phyloP scores from a whole-genome alignment of 495 filamentous ascomycete genomes.

The Penicillium desertorum region DNA sequence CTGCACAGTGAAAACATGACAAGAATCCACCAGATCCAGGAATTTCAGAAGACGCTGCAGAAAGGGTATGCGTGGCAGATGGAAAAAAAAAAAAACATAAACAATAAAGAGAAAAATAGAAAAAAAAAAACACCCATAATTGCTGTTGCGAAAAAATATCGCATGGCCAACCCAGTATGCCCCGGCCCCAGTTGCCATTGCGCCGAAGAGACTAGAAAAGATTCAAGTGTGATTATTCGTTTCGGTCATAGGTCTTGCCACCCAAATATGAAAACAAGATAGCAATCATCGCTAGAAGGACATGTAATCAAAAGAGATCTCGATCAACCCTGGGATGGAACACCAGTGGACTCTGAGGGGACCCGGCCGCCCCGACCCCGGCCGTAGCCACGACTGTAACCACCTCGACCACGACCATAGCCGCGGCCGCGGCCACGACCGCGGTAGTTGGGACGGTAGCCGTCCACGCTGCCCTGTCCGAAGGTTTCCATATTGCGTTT shows the following conservation, averaged over 20 bases:
- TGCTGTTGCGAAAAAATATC: constrained; percentile 20
- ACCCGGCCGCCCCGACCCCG: constrained; percentile 43
- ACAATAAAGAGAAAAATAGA: constrained; percentile 16
- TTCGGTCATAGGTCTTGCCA: constrained; percentile 25
- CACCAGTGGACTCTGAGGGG: constrained; percentile 44
- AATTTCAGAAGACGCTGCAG: constrained; percentile 26
- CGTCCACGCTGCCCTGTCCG: constrained; percentile 94
- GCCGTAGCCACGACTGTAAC: constrained; percentile 33
- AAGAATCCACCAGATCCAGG: constrained; percentile 21
- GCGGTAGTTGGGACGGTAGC: constrained; percentile 71
- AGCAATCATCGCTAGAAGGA: constrained; percentile 18
- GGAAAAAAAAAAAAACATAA: constrained; percentile 12
- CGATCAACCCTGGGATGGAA: constrained; percentile 40
- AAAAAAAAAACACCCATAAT: constrained; percentile 21
- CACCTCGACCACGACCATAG: constrained; percentile 61
- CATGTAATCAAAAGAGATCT: constrained; percentile 6
- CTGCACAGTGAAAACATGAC: constrained; percentile 13
- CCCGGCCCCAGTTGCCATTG: constrained; percentile 28
- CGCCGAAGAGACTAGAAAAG: constrained; percentile 35
- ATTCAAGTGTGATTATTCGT: constrained; percentile 32
- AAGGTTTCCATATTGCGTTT: constrained; percentile 98
- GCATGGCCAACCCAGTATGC: constrained; percentile 31
- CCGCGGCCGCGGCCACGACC: constrained; percentile 60
- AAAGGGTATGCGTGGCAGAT: constrained; percentile 27
- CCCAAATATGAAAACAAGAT: constrained; percentile 24